Base-by-base conservation (phyloP, 1,139 yeast species). In the Taphrina deformans region DNA sequence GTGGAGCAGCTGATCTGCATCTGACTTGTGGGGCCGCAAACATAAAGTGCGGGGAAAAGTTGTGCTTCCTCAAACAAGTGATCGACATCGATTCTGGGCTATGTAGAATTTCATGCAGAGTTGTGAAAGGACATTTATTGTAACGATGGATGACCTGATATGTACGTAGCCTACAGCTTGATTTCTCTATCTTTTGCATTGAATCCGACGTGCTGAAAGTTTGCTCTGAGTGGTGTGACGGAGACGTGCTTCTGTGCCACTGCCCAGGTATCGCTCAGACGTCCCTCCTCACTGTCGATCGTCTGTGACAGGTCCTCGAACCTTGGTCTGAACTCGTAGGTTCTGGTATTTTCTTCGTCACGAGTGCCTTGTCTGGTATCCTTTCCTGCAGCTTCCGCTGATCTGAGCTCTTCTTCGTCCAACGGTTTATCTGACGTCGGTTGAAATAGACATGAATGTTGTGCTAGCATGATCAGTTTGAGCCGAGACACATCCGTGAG, bases 191-290 rank as follows among this genome's bases (percentile, higher is more conserved):
- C 46, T 18, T 40, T 50, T 3, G 50, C 16, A 16, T 50, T 52
- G 40, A 59, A 38, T 3, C 33, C 41, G 14, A 48, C 46, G 16
- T 59, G 63, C 89, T 53, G 82, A 16, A 61, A 92, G 1, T 85
- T 81, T 0, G 97, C 96, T 71, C 83, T 82, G 69, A 93, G 76
- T 0, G 97, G 96, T 3, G 97, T 89, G 12, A 93, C 93, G 72
- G 95, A 85, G 35, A 61, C 38, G 56, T 59, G 38, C 38, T 52
- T 51, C 56, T 59, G 50, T 3, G 63, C 63, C 2, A 59, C 56
- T 16, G 41, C 63, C 63, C 63, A 59, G 27, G 55, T 59, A 45
- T 59, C 63, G 12, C 56, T 48, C 6, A 26, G 40, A 5, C 63
- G 35, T 3, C 63, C 63, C 7, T 50, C 48, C 29, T 31, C 45